A percentile compares a stretch with the other conserved stretches of the same genome.
Conservation (phyloP, 768 basidiomycete species). For the Tulasnella sp. region DNA sequence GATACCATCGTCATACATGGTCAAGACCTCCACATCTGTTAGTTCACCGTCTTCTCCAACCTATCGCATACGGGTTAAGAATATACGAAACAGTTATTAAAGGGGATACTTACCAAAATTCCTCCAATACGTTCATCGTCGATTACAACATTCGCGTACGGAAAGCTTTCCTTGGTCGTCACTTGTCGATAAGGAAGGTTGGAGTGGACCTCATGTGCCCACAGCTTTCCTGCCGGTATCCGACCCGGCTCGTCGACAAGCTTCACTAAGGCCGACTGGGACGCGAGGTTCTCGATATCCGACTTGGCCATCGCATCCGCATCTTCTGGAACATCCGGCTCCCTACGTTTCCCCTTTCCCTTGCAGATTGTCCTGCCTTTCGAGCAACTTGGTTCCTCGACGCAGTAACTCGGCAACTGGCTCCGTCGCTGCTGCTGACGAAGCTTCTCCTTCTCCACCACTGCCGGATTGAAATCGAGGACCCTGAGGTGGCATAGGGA, state of each 20-base stretch:
- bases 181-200: conserved; percentile 23
- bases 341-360: background rate
- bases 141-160: conserved; percentile 24
- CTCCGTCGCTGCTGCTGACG: background rate
- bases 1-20: conserved; percentile 7
- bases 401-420: background rate
- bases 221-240: conserved; percentile 7
- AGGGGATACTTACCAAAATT: conserved; percentile 6
- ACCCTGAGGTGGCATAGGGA: conserved; percentile 15
- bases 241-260: conserved; percentile 9
- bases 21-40: conserved; percentile 20
- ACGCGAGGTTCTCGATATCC: background rate
- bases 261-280: background rate
- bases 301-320: background rate
- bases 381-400: background rate
- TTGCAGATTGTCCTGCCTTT: background rate
- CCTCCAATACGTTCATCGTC: conserved; percentile 26
- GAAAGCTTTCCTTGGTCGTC: conserved; percentile 18
- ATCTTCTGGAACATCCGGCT: background rate
- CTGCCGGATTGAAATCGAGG: conserved; percentile 18
- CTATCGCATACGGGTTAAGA: background rate
- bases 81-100: background rate
- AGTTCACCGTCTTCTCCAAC: conserved; percentile 16
- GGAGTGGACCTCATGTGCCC: background rate
- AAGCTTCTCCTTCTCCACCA: conserved; percentile 16